Percentiles rank a stretch among this genome's conserved stretches.
These are phyloP conservation scores for Lolium multiflorum DNA, from an alignment of 176 grass and related monocot species.

Conservation along the genomic window DNA sequence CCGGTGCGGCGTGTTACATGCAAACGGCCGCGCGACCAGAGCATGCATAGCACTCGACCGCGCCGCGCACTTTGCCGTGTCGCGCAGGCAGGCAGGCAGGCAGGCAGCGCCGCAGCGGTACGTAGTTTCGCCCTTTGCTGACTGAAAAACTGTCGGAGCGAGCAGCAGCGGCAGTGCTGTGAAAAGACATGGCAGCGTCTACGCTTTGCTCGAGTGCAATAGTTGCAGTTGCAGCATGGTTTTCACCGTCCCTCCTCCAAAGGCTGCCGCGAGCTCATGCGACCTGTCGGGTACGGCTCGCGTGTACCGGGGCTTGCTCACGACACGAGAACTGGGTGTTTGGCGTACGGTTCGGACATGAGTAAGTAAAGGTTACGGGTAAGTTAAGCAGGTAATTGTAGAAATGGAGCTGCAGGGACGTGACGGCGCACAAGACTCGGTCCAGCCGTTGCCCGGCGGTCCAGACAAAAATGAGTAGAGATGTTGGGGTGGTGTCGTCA, in stretches of 20 bases:
- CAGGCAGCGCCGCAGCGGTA: background rate
- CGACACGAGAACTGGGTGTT: no score
- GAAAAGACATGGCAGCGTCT: slow-evolving; percentile 11
- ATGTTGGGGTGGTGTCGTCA: slow-evolving; percentile 11
- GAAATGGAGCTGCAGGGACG: background rate
- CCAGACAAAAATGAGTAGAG: background rate
- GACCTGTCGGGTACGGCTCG: background rate
- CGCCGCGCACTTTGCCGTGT: slow-evolving; percentile 27
- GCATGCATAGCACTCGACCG: no score
- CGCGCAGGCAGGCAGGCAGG: no score
- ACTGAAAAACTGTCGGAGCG: background rate
- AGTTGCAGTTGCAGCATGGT: background rate
- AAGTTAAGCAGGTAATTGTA: background rate
- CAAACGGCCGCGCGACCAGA: background rate
- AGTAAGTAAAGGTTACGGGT: background rate
- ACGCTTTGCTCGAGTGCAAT: slow-evolving; percentile 8
- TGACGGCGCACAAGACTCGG: slow-evolving; percentile 22
- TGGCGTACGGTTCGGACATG: no score
- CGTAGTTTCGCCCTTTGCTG: no score
- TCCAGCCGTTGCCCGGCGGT: background rate
- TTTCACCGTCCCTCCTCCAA: background rate
- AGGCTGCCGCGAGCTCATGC: slow-evolving; percentile 4
- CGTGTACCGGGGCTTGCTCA: background rate
- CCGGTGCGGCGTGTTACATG: background rate
- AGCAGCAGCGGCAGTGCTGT: background rate